These are phyloP conservation scores for Kodamaea nitidulidarum DNA, from an alignment of 805 yeast species.

Conservation along the genomic window DNA sequence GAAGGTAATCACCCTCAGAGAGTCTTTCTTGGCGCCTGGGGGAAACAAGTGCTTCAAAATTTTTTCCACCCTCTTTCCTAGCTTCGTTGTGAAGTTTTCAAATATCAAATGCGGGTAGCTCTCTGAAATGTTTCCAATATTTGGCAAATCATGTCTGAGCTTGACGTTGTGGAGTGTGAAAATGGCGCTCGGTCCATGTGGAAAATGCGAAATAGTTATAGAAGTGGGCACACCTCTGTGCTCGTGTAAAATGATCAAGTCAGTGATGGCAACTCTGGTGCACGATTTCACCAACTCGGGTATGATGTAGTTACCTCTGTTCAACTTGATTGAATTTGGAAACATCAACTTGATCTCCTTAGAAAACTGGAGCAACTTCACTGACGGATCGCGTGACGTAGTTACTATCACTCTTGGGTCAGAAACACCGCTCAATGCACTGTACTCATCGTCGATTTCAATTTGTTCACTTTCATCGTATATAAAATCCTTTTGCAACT, in stretches of 20 bases:
- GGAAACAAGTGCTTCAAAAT: conserved; percentile 88
- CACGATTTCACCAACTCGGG: conserved; percentile 83
- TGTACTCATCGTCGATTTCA: conserved; percentile 87
- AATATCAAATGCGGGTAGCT: conserved; percentile 91
- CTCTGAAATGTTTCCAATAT: conserved; percentile 85
- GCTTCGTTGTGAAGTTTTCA: conserved; percentile 76
- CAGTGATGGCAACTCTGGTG: conserved; percentile 75
- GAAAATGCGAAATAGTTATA: conserved; percentile 87
- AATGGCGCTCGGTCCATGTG: conserved; percentile 95
- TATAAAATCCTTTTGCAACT: conserved; percentile 74
- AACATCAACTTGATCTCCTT: conserved; percentile 87
- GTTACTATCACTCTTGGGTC: conserved; percentile 93
- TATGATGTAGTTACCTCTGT: conserved; percentile 89
- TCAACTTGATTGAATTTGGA: conserved; percentile 83
- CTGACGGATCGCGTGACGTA: conserved; percentile 87
- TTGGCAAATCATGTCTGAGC: conserved; percentile 83
- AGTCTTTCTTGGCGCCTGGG: conserved; percentile 90
- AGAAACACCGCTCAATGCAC: conserved; percentile 76
- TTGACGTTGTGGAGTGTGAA: conserved; percentile 94
- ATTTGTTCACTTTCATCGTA: conserved; percentile 77
- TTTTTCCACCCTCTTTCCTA: conserved; percentile 79
- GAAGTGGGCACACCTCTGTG: conserved; percentile 98
- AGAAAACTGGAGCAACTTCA: conserved; percentile 82
- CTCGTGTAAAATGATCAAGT: conserved; percentile 82
- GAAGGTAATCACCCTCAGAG: conserved; percentile 89